These are phyloP conservation scores for Coprinopsis marcescibilis DNA, from an alignment of 768 basidiomycete genomes.

Conservation along the genomic window DNA sequence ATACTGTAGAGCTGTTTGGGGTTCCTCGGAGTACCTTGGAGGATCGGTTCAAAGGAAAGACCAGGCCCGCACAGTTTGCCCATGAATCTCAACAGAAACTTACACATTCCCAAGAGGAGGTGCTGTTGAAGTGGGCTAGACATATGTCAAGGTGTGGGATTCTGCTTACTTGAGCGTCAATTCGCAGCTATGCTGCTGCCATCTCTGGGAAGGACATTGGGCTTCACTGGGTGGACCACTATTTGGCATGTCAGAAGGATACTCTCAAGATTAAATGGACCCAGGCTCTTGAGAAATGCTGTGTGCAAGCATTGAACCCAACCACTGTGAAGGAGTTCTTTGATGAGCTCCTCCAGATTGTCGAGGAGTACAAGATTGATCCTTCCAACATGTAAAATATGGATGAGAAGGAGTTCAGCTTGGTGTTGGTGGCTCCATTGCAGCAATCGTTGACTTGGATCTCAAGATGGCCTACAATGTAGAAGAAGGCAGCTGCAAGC, in stretches of 20 bases:
- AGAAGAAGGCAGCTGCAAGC: slow-evolving; percentile 31
- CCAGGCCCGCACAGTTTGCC: not conserved
- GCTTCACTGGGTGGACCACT: slow-evolving; percentile 14
- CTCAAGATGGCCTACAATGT: slow-evolving; percentile 26
- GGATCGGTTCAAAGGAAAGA: not conserved
- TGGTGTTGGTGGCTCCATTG: slow-evolving; percentile 15
- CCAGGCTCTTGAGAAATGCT: slow-evolving; percentile 15
- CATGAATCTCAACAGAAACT: slow-evolving; percentile 17
- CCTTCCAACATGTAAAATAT: slow-evolving; percentile 11
- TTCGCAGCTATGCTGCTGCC: slow-evolving; percentile 13
- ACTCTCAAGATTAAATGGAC: slow-evolving; percentile 18
- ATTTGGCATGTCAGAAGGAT: slow-evolving; percentile 17
- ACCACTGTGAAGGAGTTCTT: slow-evolving; percentile 14
- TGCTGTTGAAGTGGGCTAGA: slow-evolving; percentile 22
- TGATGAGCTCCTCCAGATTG: slow-evolving; percentile 13
- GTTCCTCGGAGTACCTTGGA: too few relatives aligned
- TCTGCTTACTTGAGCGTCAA: slow-evolving; percentile 14
- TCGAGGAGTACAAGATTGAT: slow-evolving; percentile 14
- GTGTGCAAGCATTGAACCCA: slow-evolving; percentile 15
- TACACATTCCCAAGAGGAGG: slow-evolving; percentile 16
- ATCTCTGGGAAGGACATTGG: slow-evolving; percentile 13
- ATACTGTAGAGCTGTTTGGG: too few relatives aligned
- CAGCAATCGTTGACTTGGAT: slow-evolving; percentile 17
- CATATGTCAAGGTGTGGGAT: slow-evolving; percentile 14
- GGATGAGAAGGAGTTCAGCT: slow-evolving; percentile 25